These are phyloP conservation scores for Beauveria brongniartii DNA, from an alignment of 2,329 filamentous ascomycete genomes.

Conservation along the genomic window DNA sequence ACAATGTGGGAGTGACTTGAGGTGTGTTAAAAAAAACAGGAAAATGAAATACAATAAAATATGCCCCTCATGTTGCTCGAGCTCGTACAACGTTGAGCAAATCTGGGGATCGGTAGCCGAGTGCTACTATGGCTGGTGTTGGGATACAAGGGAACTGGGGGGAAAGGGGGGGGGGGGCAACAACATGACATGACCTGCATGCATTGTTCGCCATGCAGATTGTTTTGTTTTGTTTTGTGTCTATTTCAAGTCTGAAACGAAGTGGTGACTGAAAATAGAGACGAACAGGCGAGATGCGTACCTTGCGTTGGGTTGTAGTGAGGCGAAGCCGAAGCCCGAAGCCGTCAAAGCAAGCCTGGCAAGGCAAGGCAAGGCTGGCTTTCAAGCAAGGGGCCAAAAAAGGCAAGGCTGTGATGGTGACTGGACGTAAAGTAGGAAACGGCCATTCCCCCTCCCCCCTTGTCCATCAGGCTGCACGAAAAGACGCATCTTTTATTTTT, in stretches of 20 bases:
- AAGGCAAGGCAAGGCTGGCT: background rate
- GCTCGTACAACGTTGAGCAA: too few relatives aligned
- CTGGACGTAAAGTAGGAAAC: too few relatives aligned
- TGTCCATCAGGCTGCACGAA: background rate
- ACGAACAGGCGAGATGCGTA: background rate
- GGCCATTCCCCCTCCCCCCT: too few relatives aligned
- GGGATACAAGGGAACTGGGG: too few relatives aligned
- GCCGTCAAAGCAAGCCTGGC: background rate
- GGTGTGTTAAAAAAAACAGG: too few relatives aligned
- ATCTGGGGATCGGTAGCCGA: too few relatives aligned
- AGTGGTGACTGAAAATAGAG: background rate
- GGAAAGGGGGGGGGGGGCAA: too few relatives aligned
- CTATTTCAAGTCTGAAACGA: background rate
- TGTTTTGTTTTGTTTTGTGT: background rate
- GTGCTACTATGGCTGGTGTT: too few relatives aligned
- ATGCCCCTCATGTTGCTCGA: too few relatives aligned
- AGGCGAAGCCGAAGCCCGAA: background rate
- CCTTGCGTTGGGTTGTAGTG: background rate
- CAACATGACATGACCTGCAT: background rate
- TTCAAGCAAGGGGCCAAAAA: too few relatives aligned
- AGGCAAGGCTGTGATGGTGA: background rate
- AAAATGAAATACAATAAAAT: too few relatives aligned
- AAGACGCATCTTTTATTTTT: background rate
- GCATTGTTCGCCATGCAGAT: background rate
- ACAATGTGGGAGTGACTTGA: too few relatives aligned